Evolutionary conservation across 1,139 yeast species (phyloP), one percentile per base, ranked within the genome.

Genomic region (Saccharomycopsis hybrid): DNA sequence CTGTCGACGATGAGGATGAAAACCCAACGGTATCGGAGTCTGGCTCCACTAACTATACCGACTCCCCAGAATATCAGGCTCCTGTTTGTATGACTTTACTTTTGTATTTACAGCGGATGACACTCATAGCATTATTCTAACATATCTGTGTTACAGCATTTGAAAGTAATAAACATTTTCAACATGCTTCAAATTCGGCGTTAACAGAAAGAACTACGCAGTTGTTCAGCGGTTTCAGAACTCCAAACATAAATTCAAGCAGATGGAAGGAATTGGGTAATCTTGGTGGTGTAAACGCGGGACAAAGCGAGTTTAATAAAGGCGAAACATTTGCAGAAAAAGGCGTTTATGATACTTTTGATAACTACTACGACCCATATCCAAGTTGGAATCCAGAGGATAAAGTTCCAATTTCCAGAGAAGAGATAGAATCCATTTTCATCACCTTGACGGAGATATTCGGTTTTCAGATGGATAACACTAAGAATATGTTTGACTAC

Each of bases 401-500:
- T 2, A 78, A 79, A 1, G 67, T 74, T 28, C 73, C 73, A 1
- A 65, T 70, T 2, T 58, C 74, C 0, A 67, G 67, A 47, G 71
- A 68, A 48, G 79, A 78, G 43, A 80, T 86, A 41, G 80, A 77
- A 58, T 70, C 71, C 1, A 72, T 81, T 5, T 80, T 82, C 58
- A 67, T 73, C 38, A 74, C 72, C 50, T 59, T 82, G 42, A 66
- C 73, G 0, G 65, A 68, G n/a, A 71, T 76, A n/a, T 82, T 82
- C 66, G 88, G 88, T 0, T 83, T 82, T 58, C 90, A 84, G 58
- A 62, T 64, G 48, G 84, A 82, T 54, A 81, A 76, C 51, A 71
- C 80, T 49, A 74, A 72, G 51, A 84, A 84, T 60, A 81, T 83
- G 80, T 78, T 69, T 63, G 85, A 81, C 56, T 80, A 78, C 59